Evolutionary conservation across 805 yeast species (phyloP).

Genomic region (Komagataella pastoris): DNA sequence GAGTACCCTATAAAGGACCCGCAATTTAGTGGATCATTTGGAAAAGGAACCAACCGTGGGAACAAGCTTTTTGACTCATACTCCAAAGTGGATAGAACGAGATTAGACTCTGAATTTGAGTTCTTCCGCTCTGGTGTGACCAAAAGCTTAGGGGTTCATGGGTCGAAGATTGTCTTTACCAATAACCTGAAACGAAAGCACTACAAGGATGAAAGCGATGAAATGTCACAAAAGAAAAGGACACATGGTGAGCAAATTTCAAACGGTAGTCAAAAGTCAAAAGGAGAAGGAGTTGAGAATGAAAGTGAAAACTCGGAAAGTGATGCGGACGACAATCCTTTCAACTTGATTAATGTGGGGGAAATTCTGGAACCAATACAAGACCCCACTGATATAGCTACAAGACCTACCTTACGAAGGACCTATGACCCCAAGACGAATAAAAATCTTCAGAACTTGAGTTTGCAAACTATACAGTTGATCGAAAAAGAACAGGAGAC

Average conservation of each 20-base stretch:
- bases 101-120: neutral
- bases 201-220: neutral
- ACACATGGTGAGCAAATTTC: neutral
- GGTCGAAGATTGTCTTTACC: neutral
- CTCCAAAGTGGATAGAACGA: neutral
- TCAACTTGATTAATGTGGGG: constrained; percentile 15
- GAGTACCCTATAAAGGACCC: neutral
- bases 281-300: neutral
- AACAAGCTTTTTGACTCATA: neutral
- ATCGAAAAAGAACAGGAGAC: constrained; percentile 74
- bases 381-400: constrained; percentile 67
- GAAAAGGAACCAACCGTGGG: neutral
- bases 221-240: neutral
- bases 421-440: constrained; percentile 41
- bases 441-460: constrained; percentile 41
- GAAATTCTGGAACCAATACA: constrained; percentile 64
- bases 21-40: neutral
- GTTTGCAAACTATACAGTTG: constrained; percentile 60
- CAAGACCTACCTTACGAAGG: constrained; percentile 53
- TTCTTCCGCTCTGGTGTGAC: neutral
- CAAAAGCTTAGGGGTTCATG: neutral
- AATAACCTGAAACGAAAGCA: neutral
- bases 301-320: neutral
- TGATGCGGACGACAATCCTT: neutral
- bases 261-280: neutral